These are phyloP conservation scores for Coniosporium apollinis DNA, from an alignment of 495 filamentous ascomycete genomes.

Conservation along the genomic window DNA sequence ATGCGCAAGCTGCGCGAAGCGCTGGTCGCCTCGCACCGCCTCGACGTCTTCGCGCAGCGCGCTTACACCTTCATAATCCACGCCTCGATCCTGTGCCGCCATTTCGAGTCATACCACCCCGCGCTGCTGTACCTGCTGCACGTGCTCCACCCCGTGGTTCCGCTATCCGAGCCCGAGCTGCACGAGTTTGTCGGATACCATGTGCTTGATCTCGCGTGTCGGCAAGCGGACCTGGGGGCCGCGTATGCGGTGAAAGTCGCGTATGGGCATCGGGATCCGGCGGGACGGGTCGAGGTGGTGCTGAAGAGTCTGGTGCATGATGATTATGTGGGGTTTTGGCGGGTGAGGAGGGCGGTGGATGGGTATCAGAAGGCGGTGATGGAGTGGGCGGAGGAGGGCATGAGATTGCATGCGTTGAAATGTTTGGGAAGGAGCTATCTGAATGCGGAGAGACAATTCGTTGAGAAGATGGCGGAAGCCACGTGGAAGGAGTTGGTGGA, in stretches of 20 bases:
- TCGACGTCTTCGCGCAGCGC: slow-evolving; percentile 34
- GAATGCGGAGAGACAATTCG: slow-evolving; percentile 43
- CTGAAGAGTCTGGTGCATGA: slow-evolving; percentile 58
- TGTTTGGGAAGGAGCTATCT: slow-evolving; percentile 73
- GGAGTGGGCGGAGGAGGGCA: slow-evolving; percentile 55
- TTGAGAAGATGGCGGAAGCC: slow-evolving; percentile 42
- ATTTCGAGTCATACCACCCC: slow-evolving; percentile 78
- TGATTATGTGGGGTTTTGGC: slow-evolving; percentile 68
- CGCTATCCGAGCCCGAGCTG: slow-evolving; percentile 48
- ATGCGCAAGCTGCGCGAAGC: slow-evolving; percentile 88
- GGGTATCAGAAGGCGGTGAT: slow-evolving; percentile 59
- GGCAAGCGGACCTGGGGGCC: slow-evolving; percentile 53
- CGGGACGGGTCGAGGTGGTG: slow-evolving; percentile 46
- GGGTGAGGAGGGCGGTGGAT: slow-evolving; percentile 52
- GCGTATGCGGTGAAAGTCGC: slow-evolving; percentile 47
- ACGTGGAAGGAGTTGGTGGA: slow-evolving; percentile 51
- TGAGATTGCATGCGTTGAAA: slow-evolving; percentile 60
- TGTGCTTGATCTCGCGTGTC: slow-evolving; percentile 77
- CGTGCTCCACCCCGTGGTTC: slow-evolving; percentile 44
- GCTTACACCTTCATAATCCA: slow-evolving; percentile 59
- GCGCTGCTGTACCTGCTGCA: slow-evolving; percentile 65
- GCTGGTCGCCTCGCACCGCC: slow-evolving; percentile 53
- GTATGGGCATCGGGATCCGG: slow-evolving; percentile 41
- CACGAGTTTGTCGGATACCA: slow-evolving; percentile 66
- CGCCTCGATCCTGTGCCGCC: slow-evolving; percentile 56